A percentile compares a stretch with the other conserved stretches of the same genome.
Evolutionary conservation across 2,329 filamentous ascomycete genomes (phyloP).

Genomic region (Spiromastix sp.): DNA sequence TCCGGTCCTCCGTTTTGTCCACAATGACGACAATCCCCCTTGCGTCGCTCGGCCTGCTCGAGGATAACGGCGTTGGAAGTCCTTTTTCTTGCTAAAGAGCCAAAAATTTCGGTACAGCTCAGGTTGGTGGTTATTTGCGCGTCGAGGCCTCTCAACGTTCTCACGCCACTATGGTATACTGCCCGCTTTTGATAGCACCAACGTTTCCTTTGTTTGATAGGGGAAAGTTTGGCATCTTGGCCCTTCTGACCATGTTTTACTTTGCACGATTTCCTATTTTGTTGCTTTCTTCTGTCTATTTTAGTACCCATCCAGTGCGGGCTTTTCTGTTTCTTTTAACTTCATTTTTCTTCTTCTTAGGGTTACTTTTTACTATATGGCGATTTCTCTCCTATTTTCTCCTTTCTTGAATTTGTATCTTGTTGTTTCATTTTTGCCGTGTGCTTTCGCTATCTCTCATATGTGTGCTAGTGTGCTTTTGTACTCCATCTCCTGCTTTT

Average conservation of each 20-base stretch:
- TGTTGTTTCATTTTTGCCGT: slow-evolving; percentile 14
- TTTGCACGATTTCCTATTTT: slow-evolving; percentile 19
- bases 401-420: slow-evolving; percentile 18
- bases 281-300: slow-evolving; percentile 12
- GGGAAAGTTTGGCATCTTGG: no score
- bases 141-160: no score
- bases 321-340: slow-evolving; percentile 8
- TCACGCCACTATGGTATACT: no score
- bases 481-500: background rate
- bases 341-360: slow-evolving; percentile 11
- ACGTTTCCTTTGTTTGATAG: no score
- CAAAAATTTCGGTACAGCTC: no score
- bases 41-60: background rate
- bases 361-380: slow-evolving; percentile 16
- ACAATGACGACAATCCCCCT: background rate
- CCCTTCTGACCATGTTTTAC: no score
- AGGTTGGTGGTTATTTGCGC: no score
- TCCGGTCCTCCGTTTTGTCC: no score
- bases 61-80: slow-evolving; percentile 4
- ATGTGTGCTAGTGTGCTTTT: slow-evolving; percentile 1
- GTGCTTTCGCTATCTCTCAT: slow-evolving; percentile 11
- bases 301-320: slow-evolving; percentile 4
- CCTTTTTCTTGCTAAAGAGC: no score
- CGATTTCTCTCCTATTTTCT: slow-evolving; percentile 29
- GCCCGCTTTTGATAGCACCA: no score